Base-by-base conservation (phyloP, 2,329 filamentous ascomycete genomes). In the Penicillium sp. region DNA sequence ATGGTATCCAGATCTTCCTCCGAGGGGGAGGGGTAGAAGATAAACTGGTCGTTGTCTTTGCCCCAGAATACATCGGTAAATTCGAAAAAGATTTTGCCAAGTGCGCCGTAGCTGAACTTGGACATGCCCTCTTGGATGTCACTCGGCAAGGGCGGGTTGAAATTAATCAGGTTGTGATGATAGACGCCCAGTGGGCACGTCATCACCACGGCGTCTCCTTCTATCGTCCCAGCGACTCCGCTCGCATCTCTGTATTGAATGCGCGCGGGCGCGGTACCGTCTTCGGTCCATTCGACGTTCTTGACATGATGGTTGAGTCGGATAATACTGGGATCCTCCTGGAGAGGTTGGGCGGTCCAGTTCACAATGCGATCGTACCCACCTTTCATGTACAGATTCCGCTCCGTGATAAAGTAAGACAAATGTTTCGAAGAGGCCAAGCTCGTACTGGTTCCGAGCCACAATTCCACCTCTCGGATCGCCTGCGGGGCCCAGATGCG, bases 351-450 rank as follows among this genome's bases (percentile, higher is more conserved):
- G 14, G 74, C 72, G 29, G 69, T 73, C 75, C 75, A 77, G 33
- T 76, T 65, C 25, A 77, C 70, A 27, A 77, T 74, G 46, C 68
- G 71, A 57, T 77, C 75, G 55, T 77, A 77, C n/a, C 75, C 75
- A 35, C 74, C 75, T 61, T 76, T 76, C 74, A 77, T 77, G 62
- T 77, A 77, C 35, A 77, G 65, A 59, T 77, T 77, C 49, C 75
- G 65, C 62, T 77, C 75, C 1, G 74, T 77, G 26, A 76, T 69
- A 50, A 77, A 77, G 53, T 77, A 77, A 51, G 69, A 72, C 47
- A 77, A 64, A 60, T 77, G 69, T 57, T 76, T 77, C 18, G 75
- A 71, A 50, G 74, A 77, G 18, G 75, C 75, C 53, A 73, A 66
- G 45, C 76, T 74, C 27, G 73, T 72, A 49, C 70, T 72, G 25